Conservation (phyloP, 805 yeast genomes). For the Hanseniaspora valbyensis region DNA sequence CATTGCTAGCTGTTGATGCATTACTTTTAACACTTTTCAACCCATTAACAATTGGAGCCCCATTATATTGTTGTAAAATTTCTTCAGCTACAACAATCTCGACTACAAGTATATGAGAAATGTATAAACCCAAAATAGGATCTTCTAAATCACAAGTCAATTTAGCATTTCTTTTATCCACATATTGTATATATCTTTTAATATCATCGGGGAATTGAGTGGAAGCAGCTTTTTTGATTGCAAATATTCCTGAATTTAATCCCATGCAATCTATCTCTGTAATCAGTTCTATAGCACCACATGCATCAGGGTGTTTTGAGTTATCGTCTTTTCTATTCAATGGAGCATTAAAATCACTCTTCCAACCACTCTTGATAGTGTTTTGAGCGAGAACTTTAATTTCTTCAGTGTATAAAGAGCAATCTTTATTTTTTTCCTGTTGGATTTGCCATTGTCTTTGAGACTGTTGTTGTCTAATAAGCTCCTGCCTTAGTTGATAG, state of each 20-base stretch:
- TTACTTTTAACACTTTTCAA: not conserved
- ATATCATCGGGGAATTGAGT: constrained; percentile 24
- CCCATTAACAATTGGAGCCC: constrained; percentile 23
- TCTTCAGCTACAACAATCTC: constrained; percentile 96
- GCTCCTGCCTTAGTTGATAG: constrained; percentile 29
- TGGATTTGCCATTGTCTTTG: constrained; percentile 26
- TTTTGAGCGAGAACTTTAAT: constrained; percentile 63
- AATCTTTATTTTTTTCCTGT: constrained; percentile 28
- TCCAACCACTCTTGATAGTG: constrained; percentile 87
- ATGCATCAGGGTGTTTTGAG: constrained; percentile 31
- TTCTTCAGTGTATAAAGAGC: constrained; percentile 57
- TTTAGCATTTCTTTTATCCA: constrained; percentile 26
- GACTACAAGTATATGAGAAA: constrained; percentile 63
- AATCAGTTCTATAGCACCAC: constrained; percentile 69
- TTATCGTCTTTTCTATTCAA: not conserved
- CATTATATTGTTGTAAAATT: constrained; percentile 35
- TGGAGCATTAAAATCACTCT: constrained; percentile 53
- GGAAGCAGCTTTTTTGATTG: constrained; percentile 36
- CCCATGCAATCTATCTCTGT: constrained; percentile 56
- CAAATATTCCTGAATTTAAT: constrained; percentile 43
- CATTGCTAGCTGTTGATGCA: constrained; percentile 13
- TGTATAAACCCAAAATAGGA: constrained; percentile 64
- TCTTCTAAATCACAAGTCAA: constrained; percentile 75
- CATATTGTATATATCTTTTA: constrained; percentile 27
- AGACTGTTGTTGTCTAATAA: constrained; percentile 27